Conservation (phyloP, 2,329 filamentous ascomycete genomes). For the Taxawa tesnikishii region DNA sequence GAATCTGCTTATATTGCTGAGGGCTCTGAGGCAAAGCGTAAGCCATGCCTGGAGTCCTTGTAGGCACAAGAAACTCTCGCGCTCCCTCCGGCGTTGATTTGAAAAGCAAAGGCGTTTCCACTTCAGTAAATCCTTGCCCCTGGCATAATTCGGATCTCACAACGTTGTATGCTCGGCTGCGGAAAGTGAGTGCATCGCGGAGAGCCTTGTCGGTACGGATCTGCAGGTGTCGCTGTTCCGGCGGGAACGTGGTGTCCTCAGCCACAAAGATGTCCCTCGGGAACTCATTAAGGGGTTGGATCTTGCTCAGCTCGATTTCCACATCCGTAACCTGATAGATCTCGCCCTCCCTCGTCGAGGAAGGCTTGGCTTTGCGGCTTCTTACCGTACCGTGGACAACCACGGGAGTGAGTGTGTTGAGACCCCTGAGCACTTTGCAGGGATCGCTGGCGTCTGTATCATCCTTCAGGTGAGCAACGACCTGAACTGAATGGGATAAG, state of each 20-base stretch:
- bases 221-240: constrained; percentile 69
- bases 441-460: constrained; percentile 1
- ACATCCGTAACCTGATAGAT: constrained; percentile 23
- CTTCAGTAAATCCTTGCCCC: constrained; percentile 53
- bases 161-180: constrained; percentile 46
- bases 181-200: constrained; percentile 55
- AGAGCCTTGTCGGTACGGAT: constrained; percentile 62
- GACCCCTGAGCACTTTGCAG: constrained; percentile 24
- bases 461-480: constrained; percentile 16
- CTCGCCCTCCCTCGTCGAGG: constrained; percentile 13
- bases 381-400: constrained; percentile 38
- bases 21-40: constrained; percentile 94
- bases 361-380: constrained; percentile 18
- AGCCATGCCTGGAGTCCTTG: constrained; percentile 58
- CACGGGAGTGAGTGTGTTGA: constrained; percentile 42
- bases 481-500: constrained; percentile 21
- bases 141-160: constrained; percentile 42
- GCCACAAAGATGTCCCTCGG: constrained; percentile 66
- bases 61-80: constrained; percentile 87
- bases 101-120: constrained; percentile 90
- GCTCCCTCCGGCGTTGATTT: constrained; percentile 96
- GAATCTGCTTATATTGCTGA: constrained; percentile 95
- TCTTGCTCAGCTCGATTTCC: constrained; percentile 50
- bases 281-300: constrained; percentile 61
- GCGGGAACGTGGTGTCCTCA: constrained; percentile 59